Base-by-base conservation (phyloP, 441 rosid species). In the Jatropha podagrica region DNA sequence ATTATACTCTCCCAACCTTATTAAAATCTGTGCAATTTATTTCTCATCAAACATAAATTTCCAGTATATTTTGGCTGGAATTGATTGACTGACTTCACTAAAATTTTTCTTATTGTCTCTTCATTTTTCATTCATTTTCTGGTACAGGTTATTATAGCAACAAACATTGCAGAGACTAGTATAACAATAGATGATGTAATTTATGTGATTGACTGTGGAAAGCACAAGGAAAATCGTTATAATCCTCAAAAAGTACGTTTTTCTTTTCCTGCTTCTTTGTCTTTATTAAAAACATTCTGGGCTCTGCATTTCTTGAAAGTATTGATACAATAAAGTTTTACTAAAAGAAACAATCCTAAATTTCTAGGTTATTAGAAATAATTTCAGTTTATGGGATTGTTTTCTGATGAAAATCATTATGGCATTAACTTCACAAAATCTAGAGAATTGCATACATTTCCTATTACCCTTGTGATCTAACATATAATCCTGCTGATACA, bases 91-190 rank as follows among this genome's bases (percentile, higher is more conserved):
- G 38, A 37, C 58, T 76, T 75, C 63, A 13, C 37, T 32, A 20
- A 13, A 52, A 48, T 9, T 69, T 55, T 6, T 49, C n/a, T 20
- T 26, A 23, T 44, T 64, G n/a, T 55, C 7, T 59, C 38, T 61
- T 51, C 72, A 14, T 14, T 20, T 15, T 13, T 77, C 44, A 76
- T 68, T 63, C 1, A 3, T 63, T 58, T 81, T 77, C 46, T 74
- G 67, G 14, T 78, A 69, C 88, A 95, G 99, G 88, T 95, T 79
- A 93, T 95, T 68, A 73, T 90, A 66, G 97, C 98, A 61, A 95
- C 99, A 74, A 95, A 93, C 80, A 95, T 95, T 84, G 97, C 98
- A 58, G 97, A 95, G 91, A 95, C 97, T 65, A 95, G 97, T 81
- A 86, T 95, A 81, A 95, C 98, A 70, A 91, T 95, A 72, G 98